Percentiles rank a stretch among this genome's conserved stretches.
These are phyloP conservation scores for Aspergillus alliaceus DNA, from an alignment of 2,329 filamentous ascomycete genomes.

Conservation along the genomic window DNA sequence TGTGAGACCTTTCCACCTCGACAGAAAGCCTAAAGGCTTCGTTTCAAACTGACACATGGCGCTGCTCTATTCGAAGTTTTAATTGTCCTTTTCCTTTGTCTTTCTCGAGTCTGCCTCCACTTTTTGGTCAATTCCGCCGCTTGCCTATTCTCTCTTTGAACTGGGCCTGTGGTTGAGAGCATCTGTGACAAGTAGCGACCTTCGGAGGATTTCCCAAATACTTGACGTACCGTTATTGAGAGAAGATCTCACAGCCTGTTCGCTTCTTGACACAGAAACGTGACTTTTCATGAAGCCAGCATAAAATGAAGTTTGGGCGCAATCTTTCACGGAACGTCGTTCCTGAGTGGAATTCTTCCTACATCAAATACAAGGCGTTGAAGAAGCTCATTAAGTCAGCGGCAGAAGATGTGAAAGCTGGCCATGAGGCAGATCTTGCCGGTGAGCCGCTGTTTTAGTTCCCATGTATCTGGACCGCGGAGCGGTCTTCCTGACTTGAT, in stretches of 20 bases:
- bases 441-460: conserved; percentile 59
- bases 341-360: conserved; percentile 51
- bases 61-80: conserved; percentile 9
- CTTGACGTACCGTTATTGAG: not conserved
- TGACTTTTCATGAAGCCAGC: not conserved
- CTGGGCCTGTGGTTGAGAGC: not conserved
- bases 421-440: conserved; percentile 81
- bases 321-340: conserved; percentile 52
- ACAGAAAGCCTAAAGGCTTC: conserved; percentile 3
- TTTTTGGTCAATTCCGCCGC: conserved; percentile 1
- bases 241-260: not conserved
- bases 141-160: not conserved
- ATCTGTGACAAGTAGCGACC: not conserved
- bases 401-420: conserved; percentile 66
- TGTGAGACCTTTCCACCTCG: conserved; percentile 1
- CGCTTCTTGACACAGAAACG: not conserved
- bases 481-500: conserved; percentile 23
- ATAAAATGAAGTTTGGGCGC: conserved; percentile 53
- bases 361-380: conserved; percentile 58
- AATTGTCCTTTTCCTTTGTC: conserved; percentile 11
- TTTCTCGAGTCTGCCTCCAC: conserved; percentile 6
- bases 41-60: conserved; percentile 23
- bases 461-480: conserved; percentile 5
- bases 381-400: conserved; percentile 91
- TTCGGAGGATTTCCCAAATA: not conserved